These are phyloP conservation scores for Talaromyces verruculosus DNA, from an alignment of 2,329 filamentous ascomycete species.

Conservation along the genomic window DNA sequence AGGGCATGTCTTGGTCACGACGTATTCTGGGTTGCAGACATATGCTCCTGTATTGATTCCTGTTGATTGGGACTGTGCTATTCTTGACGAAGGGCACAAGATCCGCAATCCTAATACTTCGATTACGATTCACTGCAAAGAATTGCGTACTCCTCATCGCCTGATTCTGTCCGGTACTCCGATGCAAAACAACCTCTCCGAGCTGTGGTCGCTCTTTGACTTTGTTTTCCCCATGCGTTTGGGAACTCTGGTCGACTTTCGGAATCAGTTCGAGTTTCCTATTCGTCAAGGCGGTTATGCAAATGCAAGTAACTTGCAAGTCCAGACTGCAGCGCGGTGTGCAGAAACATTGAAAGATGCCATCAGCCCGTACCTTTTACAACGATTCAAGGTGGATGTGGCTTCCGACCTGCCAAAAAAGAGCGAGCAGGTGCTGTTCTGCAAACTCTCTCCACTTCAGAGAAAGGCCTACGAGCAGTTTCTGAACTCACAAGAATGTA, in stretches of 20 bases:
- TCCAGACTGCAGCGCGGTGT: conserved; percentile 91
- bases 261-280: conserved; percentile 87
- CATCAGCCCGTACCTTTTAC: conserved; percentile 88
- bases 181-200: conserved; percentile 93
- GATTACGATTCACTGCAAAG: conserved; percentile 93
- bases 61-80: conserved; percentile 87
- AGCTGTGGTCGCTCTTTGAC: conserved; percentile 96
- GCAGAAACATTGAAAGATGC: conserved; percentile 91
- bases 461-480: conserved; percentile 78
- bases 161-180: conserved; percentile 94
- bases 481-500: conserved; percentile 78
- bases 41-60: conserved; percentile 80
- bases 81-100: conserved; percentile 96
- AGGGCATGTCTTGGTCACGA: conserved; percentile 92
- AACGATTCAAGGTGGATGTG: conserved; percentile 90
- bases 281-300: conserved; percentile 93
- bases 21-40: conserved; percentile 91
- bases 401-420: conserved; percentile 92
- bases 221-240: conserved; percentile 96
- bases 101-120: conserved; percentile 95
- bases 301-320: conserved; percentile 89
- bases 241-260: conserved; percentile 86
- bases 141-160: conserved; percentile 83
- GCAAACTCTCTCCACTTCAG: conserved; percentile 80
- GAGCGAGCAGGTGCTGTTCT: conserved; percentile 93